Evolutionary conservation across 1,284 basidiomycete species (phyloP), one percentile per base, ranked within the genome.

Genomic region (Pseudomicrostroma phylloplanum): DNA sequence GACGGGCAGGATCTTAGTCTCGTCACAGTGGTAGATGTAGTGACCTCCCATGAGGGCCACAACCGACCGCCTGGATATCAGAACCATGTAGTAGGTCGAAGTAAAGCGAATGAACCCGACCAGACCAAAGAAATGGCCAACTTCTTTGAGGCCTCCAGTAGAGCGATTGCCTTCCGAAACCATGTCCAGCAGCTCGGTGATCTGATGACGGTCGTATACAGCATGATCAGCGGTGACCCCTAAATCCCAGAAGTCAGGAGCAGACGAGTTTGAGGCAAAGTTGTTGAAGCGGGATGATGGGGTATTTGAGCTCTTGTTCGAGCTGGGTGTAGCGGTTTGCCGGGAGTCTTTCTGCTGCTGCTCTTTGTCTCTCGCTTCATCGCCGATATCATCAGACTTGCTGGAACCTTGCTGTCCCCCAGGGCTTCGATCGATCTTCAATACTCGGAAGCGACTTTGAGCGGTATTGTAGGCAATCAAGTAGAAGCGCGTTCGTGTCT

Each of bases 1-100:
- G 6, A 79, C 72, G 6, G 90, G 87, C 6, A 91, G 81, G 43
- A 96, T 88, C 49, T 91, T 89, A 1, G 91, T 91, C 73, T 86
- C 89, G 78, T 98, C 96, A 80, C 92, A 96, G 73, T 98, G 96
- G 75, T 96, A 98, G 53, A 98, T 83, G 77, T 97, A 97, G 78
- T 98, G 94, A 0, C 94, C 96, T 1, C 94, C 96, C 4, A 99
- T 83, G 1, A 99, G 84, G 0, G 92, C 92, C 23, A 98, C 94
- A 6, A 92, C 89, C 8, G 90, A 89, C 39, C 94, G 86, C 77
- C 92, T 90, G 40, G 90, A 88, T 72, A 97, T 88, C 36, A 93
- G 81, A 6, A 80, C 78, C 72, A 80, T 74, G 65, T 80, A 77
- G 67, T 80, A 80, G 0, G 73, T 73, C 56, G 68, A 61, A 9